phyloP scores from a whole-genome alignment of 208 protist species.

The Trichomonas tenax region DNA sequence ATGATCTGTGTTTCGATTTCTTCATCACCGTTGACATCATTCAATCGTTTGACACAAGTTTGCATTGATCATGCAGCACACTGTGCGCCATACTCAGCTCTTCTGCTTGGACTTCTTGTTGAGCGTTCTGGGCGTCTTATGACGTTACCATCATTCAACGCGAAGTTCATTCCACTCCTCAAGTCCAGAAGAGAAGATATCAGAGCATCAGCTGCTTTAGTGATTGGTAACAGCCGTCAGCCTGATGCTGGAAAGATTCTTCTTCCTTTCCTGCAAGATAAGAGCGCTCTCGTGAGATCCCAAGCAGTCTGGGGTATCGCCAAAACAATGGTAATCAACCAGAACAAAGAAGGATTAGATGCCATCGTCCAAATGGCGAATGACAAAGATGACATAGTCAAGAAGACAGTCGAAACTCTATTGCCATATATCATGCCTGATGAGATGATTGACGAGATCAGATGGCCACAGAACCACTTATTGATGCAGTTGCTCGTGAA shows the following conservation, averaged over 20 bases:
- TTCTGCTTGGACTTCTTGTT: not conserved
- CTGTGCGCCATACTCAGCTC: not conserved
- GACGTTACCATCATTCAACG: not conserved
- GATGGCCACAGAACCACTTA: not conserved
- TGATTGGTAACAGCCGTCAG: not conserved
- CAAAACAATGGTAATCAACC: not conserved
- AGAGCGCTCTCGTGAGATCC: not conserved
- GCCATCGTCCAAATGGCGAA: not conserved
- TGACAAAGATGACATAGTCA: not conserved
- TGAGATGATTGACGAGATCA: not conserved
- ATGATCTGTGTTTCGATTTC: not conserved
- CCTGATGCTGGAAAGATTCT: not conserved
- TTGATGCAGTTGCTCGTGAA: not conserved
- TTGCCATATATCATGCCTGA: not conserved
- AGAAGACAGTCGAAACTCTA: not conserved
- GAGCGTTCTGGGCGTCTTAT: not conserved
- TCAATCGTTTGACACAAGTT: not conserved
- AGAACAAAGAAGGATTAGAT: not conserved
- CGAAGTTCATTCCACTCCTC: not conserved
- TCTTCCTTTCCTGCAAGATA: not conserved
- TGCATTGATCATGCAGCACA: slow-evolving; percentile 9
- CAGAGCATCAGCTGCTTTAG: not conserved
- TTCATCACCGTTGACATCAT: not conserved
- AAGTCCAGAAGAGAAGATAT: not conserved
- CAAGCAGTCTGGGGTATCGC: not conserved